These are phyloP conservation scores for Candida orba DNA, from an alignment of 805 yeast species.

Conservation along the genomic window DNA sequence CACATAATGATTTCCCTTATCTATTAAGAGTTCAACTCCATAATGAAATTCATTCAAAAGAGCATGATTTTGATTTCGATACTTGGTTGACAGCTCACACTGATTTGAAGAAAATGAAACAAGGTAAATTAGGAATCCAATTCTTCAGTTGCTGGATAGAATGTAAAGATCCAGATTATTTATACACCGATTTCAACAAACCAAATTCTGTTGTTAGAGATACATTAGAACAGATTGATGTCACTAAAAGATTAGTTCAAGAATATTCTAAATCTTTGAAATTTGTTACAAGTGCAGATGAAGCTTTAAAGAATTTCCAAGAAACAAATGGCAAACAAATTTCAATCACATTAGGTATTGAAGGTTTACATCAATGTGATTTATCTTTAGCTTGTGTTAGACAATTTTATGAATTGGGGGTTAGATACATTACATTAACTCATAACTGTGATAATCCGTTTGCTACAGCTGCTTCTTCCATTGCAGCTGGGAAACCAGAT, in stretches of 20 bases:
- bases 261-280: slow-evolving; percentile 33
- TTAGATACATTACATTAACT: slow-evolving; percentile 46
- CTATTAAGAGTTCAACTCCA: slow-evolving; percentile 38
- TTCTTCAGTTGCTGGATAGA: slow-evolving; percentile 45
- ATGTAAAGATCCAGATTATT: slow-evolving; percentile 33
- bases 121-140: slow-evolving; percentile 42
- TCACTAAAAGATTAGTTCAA: slow-evolving; percentile 36
- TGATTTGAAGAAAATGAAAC: slow-evolving; percentile 33
- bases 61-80: slow-evolving; percentile 33
- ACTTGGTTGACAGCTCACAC: slow-evolving; percentile 36
- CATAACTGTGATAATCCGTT: slow-evolving; percentile 53
- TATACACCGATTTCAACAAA: slow-evolving; percentile 38
- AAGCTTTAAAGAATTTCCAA: slow-evolving; percentile 31
- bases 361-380: slow-evolving; percentile 48
- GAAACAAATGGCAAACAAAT: slow-evolving; percentile 26
- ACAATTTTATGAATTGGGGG: slow-evolving; percentile 42
- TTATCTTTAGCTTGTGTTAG: slow-evolving; percentile 42
- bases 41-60: slow-evolving; percentile 30
- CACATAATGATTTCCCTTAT: slow-evolving; percentile 48
- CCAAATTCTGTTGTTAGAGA: slow-evolving; percentile 41
- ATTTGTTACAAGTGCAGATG: slow-evolving; percentile 34
- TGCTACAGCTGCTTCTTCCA: slow-evolving; percentile 47
- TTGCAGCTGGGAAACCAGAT: slow-evolving; percentile 38
- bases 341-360: slow-evolving; percentile 44
- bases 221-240: slow-evolving; percentile 48